These are phyloP conservation scores for Pythium volutum DNA, from an alignment of 352 stramenopile genomes.

Conservation along the genomic window DNA sequence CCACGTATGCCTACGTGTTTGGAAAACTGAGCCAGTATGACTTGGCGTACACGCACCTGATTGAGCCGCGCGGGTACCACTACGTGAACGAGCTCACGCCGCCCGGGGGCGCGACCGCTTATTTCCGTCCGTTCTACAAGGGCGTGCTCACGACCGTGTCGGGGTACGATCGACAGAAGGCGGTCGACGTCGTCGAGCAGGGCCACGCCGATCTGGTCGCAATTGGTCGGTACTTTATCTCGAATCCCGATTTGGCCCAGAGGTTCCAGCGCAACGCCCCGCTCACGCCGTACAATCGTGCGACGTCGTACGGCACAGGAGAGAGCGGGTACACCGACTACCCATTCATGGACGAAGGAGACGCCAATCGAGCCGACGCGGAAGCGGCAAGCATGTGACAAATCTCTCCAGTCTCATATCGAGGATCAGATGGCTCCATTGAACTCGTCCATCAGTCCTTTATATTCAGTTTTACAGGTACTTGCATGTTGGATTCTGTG, in stretches of 20 bases:
- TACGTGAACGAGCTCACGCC: slow-evolving; percentile 17
- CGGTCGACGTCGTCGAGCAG: slow-evolving; percentile 44
- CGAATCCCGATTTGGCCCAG: slow-evolving; percentile 66
- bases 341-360: slow-evolving; percentile 12
- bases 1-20: slow-evolving; percentile 51
- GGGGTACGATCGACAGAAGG: slow-evolving; percentile 46
- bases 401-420: too few species aligned
- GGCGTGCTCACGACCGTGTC: slow-evolving; percentile 56
- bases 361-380: neutral
- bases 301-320: slow-evolving; percentile 24
- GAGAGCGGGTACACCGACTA: slow-evolving; percentile 34
- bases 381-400: too few species aligned
- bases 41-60: slow-evolving; percentile 52
- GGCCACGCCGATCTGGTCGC: slow-evolving; percentile 55
- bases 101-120: slow-evolving; percentile 26
- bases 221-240: slow-evolving; percentile 68
- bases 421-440: too few species aligned
- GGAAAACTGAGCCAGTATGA: slow-evolving; percentile 49
- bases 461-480: too few species aligned
- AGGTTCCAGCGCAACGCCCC: slow-evolving; percentile 29
- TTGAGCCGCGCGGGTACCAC: slow-evolving; percentile 55
- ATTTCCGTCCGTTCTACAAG: slow-evolving; percentile 53
- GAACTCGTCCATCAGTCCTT: too few species aligned
- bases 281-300: slow-evolving; percentile 25
- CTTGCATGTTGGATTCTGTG: too few species aligned